phyloP scores from a whole-genome alignment of 2,329 filamentous ascomycete genomes.

The Sporothrix mexicana region DNA sequence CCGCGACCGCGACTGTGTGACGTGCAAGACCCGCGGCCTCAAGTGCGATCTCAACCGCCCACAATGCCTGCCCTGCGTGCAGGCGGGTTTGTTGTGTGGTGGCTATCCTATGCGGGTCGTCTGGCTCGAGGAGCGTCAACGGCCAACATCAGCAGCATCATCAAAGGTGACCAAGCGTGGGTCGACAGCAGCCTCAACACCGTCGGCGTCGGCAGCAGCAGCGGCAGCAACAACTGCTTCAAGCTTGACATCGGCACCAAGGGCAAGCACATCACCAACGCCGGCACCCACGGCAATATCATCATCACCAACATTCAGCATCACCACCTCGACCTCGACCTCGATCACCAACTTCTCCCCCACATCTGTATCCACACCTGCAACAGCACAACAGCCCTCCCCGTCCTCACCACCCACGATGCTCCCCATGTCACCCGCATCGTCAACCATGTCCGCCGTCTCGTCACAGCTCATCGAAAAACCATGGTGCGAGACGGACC shows the following conservation, averaged over 20 bases:
- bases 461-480: slow-evolving; percentile 15
- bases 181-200: not conserved
- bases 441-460: slow-evolving; percentile 20
- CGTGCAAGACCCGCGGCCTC: slow-evolving; percentile 36
- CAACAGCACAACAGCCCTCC: not conserved
- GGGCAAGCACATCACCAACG: not conserved
- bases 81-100: slow-evolving; percentile 43
- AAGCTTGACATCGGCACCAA: not conserved
- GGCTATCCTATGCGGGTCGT: slow-evolving; percentile 45
- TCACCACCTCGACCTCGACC: not conserved
- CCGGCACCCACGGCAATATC: not conserved
- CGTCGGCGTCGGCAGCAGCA: not conserved
- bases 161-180: not conserved
- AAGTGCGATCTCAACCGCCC: slow-evolving; percentile 39
- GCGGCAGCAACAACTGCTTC: not conserved
- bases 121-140: slow-evolving; percentile 39
- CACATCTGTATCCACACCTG: not conserved
- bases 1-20: slow-evolving; percentile 37
- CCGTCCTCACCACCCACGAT: not conserved
- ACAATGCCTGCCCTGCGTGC: slow-evolving; percentile 38
- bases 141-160: not conserved
- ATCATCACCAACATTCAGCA: slow-evolving; percentile 4
- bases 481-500: slow-evolving; percentile 34
- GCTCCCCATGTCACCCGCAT: slow-evolving; percentile 3
- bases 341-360: not conserved